Percentiles rank a stretch among this genome's conserved stretches.
These are phyloP conservation scores for Balamuthia mandrillaris DNA, from an alignment of 208 protist genomes.

Conservation along the genomic window DNA sequence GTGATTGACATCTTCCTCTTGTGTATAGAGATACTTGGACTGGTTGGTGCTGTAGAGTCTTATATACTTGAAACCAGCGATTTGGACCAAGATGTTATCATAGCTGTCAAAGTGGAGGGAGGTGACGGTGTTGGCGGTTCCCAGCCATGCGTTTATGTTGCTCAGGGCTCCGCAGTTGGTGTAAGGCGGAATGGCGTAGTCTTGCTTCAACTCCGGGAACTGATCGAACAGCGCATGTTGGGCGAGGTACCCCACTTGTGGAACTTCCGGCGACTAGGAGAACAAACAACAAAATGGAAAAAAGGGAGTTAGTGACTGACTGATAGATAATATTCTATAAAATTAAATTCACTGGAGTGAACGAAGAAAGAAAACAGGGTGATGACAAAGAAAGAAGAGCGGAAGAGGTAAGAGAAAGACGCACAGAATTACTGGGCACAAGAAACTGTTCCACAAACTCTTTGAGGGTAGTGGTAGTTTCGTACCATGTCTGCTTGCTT, in stretches of 20 bases:
- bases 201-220: conserved; percentile 18
- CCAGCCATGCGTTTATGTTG: conserved; percentile 51
- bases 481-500: background rate
- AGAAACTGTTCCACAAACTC: conserved; percentile 39
- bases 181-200: conserved; percentile 25
- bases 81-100: conserved; percentile 50
- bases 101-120: conserved; percentile 50
- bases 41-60: conserved; percentile 29
- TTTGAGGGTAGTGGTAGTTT: conserved; percentile 20
- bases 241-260: conserved; percentile 31
- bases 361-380: no score
- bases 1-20: background rate
- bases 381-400: no score
- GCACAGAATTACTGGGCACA: background rate
- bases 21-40: conserved; percentile 22
- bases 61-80: conserved; percentile 55
- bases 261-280: no score
- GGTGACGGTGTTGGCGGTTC: conserved; percentile 43
- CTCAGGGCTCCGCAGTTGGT: background rate
- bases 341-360: no score
- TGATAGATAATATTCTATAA: no score
- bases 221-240: conserved; percentile 49
- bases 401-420: background rate
- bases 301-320: no score
- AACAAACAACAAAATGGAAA: no score